Conservation (phyloP, 1,284 basidiomycete species). For the Sutorius eximius region DNA sequence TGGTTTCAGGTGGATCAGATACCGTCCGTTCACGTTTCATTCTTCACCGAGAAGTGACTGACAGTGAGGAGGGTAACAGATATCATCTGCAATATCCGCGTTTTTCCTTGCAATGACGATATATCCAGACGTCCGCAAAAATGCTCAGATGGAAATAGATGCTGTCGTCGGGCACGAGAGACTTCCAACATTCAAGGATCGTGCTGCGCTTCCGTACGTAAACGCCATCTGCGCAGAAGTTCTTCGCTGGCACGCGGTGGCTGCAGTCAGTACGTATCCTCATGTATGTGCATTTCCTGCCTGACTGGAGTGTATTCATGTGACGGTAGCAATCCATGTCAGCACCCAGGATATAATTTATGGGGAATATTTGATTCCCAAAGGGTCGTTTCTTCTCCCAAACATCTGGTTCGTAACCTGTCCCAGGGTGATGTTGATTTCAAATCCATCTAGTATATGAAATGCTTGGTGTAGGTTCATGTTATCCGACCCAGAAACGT, state of each 20-base stretch:
- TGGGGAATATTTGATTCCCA: slow-evolving; percentile 40
- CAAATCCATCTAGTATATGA: too few species aligned
- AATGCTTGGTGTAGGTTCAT: slow-evolving; percentile 4
- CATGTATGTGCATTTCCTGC: background rate
- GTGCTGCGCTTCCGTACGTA: slow-evolving; percentile 14
- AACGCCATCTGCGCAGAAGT: slow-evolving; percentile 19
- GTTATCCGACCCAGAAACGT: slow-evolving; percentile 9
- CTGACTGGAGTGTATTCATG: slow-evolving; percentile 27
- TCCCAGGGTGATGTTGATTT: too few species aligned
- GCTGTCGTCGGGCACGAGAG: slow-evolving; percentile 11
- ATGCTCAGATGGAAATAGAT: slow-evolving; percentile 20
- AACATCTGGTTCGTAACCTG: slow-evolving; percentile 19
- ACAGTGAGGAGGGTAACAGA: too few species aligned
- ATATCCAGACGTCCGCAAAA: slow-evolving; percentile 12
- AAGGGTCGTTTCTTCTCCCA: slow-evolving; percentile 28
- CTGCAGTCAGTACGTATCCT: slow-evolving; percentile 11
- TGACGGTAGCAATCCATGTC: slow-evolving; percentile 32
- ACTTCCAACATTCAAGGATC: slow-evolving; percentile 17
- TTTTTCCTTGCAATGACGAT: too few species aligned
- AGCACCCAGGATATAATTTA: slow-evolving; percentile 36
- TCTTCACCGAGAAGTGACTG: too few species aligned
- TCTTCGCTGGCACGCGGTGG: slow-evolving; percentile 18
- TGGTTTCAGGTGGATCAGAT: too few species aligned
- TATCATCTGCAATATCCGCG: slow-evolving; percentile 36
- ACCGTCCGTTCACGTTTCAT: too few species aligned